Percentiles rank a stretch among this genome's conserved stretches.
Evolutionary conservation across 768 basidiomycete genomes (phyloP).

Genomic region (Trametopsis cervina): DNA sequence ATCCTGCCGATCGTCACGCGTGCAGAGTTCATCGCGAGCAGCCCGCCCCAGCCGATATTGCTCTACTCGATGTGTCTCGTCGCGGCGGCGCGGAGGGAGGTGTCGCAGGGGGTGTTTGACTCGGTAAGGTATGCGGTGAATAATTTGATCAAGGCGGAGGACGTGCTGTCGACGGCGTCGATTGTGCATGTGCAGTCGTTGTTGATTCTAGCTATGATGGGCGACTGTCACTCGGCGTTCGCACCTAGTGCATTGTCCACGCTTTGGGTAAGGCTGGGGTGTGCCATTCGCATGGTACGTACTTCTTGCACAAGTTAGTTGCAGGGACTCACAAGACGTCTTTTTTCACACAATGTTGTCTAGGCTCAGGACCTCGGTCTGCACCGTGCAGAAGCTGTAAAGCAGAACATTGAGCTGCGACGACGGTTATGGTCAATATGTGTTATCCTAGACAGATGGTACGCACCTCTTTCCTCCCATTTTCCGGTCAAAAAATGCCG

Average conservation of each 20-base stretch:
- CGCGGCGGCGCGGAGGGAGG: constrained; percentile 78
- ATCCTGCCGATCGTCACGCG: constrained; percentile 84
- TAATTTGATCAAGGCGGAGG: constrained; percentile 78
- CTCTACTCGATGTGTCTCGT: constrained; percentile 94
- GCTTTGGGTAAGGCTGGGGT: constrained; percentile 79
- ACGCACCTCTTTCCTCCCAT: constrained; percentile 9
- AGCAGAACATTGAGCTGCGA: constrained; percentile 77
- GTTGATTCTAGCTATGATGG: constrained; percentile 80
- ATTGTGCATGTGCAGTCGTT: constrained; percentile 85
- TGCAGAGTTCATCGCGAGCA: constrained; percentile 75
- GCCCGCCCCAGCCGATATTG: constrained; percentile 71
- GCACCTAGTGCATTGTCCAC: constrained; percentile 83
- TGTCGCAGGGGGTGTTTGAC: constrained; percentile 83
- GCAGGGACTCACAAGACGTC: not conserved
- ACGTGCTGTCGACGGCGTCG: constrained; percentile 82
- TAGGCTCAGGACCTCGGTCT: constrained; percentile 96
- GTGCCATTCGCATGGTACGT: constrained; percentile 86
- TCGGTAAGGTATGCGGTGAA: constrained; percentile 86
- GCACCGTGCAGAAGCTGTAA: constrained; percentile 85
- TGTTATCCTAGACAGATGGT: constrained; percentile 91
- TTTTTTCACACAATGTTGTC: not conserved
- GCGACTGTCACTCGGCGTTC: constrained; percentile 86
- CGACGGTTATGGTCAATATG: constrained; percentile 92
- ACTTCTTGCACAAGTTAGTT: too few species aligned
- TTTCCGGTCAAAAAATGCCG: not conserved